Conservation (phyloP, 805 yeast species). For the Starmerella apis region DNA sequence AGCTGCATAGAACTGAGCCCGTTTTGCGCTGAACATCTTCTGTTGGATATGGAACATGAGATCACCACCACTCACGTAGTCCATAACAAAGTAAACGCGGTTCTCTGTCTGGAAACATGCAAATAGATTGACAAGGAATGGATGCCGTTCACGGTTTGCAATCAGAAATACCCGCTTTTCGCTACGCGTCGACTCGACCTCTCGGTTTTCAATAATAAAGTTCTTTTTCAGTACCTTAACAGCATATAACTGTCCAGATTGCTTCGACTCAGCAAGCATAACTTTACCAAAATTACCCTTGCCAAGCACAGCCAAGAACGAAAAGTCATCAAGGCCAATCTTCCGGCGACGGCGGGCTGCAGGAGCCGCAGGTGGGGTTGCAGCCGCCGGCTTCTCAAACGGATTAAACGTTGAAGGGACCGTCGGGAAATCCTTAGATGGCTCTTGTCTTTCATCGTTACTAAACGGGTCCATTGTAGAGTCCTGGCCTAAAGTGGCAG, state of each 20-base stretch:
- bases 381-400: not conserved
- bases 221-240: slow-evolving; percentile 94
- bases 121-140: slow-evolving; percentile 78
- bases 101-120: slow-evolving; percentile 98
- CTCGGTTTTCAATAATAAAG: slow-evolving; percentile 88
- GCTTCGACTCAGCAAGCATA: slow-evolving; percentile 89
- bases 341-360: slow-evolving; percentile 23
- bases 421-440: not conserved
- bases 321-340: slow-evolving; percentile 88
- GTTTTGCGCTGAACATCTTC: slow-evolving; percentile 70
- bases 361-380: not conserved
- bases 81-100: slow-evolving; percentile 96
- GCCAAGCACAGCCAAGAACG: slow-evolving; percentile 87
- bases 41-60: slow-evolving; percentile 99
- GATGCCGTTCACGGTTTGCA: slow-evolving; percentile 83
- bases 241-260: slow-evolving; percentile 74
- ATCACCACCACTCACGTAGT: slow-evolving; percentile 95
- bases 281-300: slow-evolving; percentile 99
- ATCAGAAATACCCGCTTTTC: slow-evolving; percentile 82
- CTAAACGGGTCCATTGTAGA: not conserved
- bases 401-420: not conserved
- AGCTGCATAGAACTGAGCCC: slow-evolving; percentile 96
- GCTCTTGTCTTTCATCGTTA: no score
- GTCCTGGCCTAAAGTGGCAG: not conserved
- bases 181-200: slow-evolving; percentile 86